Base-by-base conservation (phyloP, 1,284 basidiomycete species). In the Pascua guehoae region DNA sequence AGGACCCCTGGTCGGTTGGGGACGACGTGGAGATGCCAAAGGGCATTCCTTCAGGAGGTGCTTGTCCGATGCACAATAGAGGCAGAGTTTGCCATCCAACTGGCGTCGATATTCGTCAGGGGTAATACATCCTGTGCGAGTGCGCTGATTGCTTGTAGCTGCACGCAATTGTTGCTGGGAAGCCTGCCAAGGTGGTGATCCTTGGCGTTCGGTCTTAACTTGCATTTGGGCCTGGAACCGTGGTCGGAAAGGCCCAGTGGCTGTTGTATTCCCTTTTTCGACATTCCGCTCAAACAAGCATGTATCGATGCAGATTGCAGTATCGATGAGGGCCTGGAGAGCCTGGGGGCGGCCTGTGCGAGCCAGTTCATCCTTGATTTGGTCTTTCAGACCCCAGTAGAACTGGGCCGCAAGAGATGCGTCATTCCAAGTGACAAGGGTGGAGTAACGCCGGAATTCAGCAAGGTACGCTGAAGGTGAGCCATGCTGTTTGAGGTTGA, bases 331-430 rank as follows among this genome's bases (percentile, higher is more conserved):
- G 4, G 44, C 47, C 16, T 53, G 16, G 12, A 57, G 41, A 37
- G 16, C 14, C 14, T 37, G 15, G 14, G 51, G 38, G 14, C 39
- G 41, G n/a, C 15, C 47, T 5, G 32, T 38, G 14, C 42, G 37
- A 4, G 62, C 52, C 3, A 64, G 41, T 38, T 54, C 60, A 40
- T 63, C 61, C 43, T 63, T 63, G 47, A 63, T 49, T 7, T 12
- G 14, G n/a, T 59, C 58, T 36, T 57, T 56, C 7, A 66, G 55
- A 11, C 64, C 64, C 0, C 44, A 42, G 43, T 64, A 64, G 63
- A 60, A 66, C 37, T 55, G 51, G 8, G 57, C 54, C 16, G 49
- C 46, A 2, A 57, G 46, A 18, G 64, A 57, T 11, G 47, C 36
- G 18, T 64, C 49, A 47, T 60, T 42, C 64, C 64, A 66, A 12